These are phyloP conservation scores for Amorphotheca resinae DNA, from an alignment of 495 filamentous ascomycete species.

Conservation along the genomic window DNA sequence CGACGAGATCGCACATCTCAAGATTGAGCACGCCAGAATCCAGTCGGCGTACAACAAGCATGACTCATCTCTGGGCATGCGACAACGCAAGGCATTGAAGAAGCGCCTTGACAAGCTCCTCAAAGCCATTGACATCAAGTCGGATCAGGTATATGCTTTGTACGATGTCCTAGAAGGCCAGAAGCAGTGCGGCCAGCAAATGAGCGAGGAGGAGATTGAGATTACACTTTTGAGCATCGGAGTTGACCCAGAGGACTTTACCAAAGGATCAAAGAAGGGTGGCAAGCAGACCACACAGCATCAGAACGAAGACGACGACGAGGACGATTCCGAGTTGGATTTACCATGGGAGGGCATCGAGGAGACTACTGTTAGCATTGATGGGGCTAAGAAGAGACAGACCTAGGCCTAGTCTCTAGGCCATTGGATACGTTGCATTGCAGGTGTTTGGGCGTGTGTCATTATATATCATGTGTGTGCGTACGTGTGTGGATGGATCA, in stretches of 20 bases:
- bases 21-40: constrained; percentile 46
- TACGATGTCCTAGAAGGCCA: constrained; percentile 86
- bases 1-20: constrained; percentile 75
- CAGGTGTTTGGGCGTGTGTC: not conserved
- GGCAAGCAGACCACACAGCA: not conserved
- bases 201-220: constrained; percentile 55
- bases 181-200: constrained; percentile 49
- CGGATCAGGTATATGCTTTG: constrained; percentile 78
- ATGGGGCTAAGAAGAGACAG: not conserved
- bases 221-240: constrained; percentile 36
- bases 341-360: constrained; percentile 15
- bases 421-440: not conserved
- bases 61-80: constrained; percentile 56
- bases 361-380: not conserved
- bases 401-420: not conserved
- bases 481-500: no score
- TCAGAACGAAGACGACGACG: not conserved
- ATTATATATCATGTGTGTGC: no score
- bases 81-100: constrained; percentile 51
- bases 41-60: constrained; percentile 51
- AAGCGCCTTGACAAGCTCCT: constrained; percentile 52
- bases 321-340: not conserved
- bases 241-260: not conserved
- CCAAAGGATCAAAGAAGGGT: not conserved
- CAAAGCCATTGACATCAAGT: constrained; percentile 58